phyloP scores from a whole-genome alignment of 805 yeast genomes.

The Metschnikowia aberdeeniae region DNA sequence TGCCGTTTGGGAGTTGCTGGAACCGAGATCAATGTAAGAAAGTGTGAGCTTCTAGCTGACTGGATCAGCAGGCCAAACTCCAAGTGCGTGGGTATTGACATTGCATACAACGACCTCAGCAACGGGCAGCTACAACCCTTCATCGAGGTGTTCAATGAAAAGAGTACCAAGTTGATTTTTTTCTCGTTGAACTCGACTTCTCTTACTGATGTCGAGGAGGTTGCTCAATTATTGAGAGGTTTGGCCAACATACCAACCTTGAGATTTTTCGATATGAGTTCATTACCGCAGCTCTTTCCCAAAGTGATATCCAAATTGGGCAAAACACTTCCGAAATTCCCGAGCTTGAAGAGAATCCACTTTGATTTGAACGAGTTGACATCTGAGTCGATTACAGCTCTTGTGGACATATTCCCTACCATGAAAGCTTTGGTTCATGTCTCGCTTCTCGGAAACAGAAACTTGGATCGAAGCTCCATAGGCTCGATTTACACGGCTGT shows the following conservation, averaged over 20 bases:
- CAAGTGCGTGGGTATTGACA: constrained; percentile 52
- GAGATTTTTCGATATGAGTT: constrained; percentile 51
- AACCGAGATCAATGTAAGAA: constrained; percentile 41
- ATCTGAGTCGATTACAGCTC: constrained; percentile 44
- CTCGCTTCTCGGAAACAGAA: constrained; percentile 49
- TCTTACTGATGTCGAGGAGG: constrained; percentile 39
- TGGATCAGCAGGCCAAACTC: constrained; percentile 45
- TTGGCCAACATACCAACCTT: constrained; percentile 38
- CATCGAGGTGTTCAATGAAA: constrained; percentile 36
- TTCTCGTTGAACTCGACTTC: constrained; percentile 52
- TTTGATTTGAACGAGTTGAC: constrained; percentile 51
- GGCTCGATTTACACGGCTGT: constrained; percentile 50
- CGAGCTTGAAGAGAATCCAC: constrained; percentile 47
- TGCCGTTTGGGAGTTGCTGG: constrained; percentile 52
- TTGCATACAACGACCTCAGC: constrained; percentile 51
- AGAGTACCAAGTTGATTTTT: constrained; percentile 39
- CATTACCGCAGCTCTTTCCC: constrained; percentile 50
- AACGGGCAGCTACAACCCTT: constrained; percentile 45
- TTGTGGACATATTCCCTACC: constrained; percentile 45
- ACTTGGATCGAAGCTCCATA: constrained; percentile 40
- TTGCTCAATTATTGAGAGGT: constrained; percentile 32
- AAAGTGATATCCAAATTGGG: constrained; percentile 43
- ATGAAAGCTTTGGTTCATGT: constrained; percentile 49
- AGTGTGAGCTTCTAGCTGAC: constrained; percentile 39
- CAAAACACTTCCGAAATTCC: constrained; percentile 43